Percentiles rank a stretch among this genome's conserved stretches.
Conservation (phyloP, 1,139 yeast species). For the Saccharomycopsis crataegensis region DNA sequence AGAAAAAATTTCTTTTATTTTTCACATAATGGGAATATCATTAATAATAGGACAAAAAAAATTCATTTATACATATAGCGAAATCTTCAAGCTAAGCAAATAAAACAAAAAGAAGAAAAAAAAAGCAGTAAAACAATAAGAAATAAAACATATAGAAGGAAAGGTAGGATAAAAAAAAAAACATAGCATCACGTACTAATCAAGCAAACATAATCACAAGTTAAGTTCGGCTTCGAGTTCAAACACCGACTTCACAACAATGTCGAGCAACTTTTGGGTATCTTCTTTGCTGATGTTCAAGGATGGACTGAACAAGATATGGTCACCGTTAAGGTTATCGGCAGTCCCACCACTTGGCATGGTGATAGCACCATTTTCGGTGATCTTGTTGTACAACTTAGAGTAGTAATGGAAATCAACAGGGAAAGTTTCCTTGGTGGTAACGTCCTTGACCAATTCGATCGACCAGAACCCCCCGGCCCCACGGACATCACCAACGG, state of each 20-base stretch:
- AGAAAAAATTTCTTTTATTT: too few relatives aligned
- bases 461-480: slow-evolving; percentile 55
- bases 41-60: slow-evolving; percentile 13
- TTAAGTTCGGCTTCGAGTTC: slow-evolving; percentile 16
- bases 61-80: not conserved
- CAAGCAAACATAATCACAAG: not conserved
- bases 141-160: too few relatives aligned
- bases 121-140: too few relatives aligned
- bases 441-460: slow-evolving; percentile 46
- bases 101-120: not conserved
- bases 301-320: slow-evolving; percentile 44
- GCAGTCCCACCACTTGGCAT: slow-evolving; percentile 42
- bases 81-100: not conserved
- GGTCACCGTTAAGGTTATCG: slow-evolving; percentile 40
- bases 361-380: slow-evolving; percentile 37
- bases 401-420: slow-evolving; percentile 30
- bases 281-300: slow-evolving; percentile 40
- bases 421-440: slow-evolving; percentile 42
- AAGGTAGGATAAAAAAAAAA: not conserved
- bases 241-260: slow-evolving; percentile 25
- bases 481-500: slow-evolving; percentile 55
- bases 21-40: too few relatives aligned
- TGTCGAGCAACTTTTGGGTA: slow-evolving; percentile 36
- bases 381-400: slow-evolving; percentile 32
- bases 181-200: not conserved